phyloP scores from a whole-genome alignment of 2,329 filamentous ascomycete genomes.

The Colletotrichum siamense region DNA sequence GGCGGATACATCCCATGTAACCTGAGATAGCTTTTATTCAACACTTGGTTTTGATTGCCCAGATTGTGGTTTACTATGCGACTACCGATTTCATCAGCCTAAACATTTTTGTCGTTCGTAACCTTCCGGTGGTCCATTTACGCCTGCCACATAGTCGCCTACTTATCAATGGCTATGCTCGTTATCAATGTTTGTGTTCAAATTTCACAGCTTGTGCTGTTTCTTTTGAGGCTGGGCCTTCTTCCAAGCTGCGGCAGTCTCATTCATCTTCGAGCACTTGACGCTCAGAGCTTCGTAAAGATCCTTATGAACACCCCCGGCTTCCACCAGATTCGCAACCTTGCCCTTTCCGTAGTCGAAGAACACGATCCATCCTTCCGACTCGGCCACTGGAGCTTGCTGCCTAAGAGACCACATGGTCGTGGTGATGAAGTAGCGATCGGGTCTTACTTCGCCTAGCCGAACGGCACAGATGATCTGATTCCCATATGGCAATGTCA shows the following conservation, averaged over 20 bases:
- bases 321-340: not conserved
- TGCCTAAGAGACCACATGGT: not conserved
- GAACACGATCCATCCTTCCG: not conserved
- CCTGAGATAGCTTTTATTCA: not conserved
- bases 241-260: not conserved
- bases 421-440: not conserved
- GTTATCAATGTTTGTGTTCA: not conserved
- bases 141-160: no score
- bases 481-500: not conserved
- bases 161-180: not conserved
- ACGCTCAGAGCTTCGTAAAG: not conserved
- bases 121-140: no score
- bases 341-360: not conserved
- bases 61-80: not conserved
- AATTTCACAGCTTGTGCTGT: not conserved
- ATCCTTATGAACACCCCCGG: not conserved
- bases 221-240: not conserved
- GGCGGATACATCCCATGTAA: not conserved
- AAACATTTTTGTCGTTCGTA: no score
- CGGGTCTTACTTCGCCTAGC: not conserved
- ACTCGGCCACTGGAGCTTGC: not conserved
- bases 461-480: not conserved
- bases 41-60: not conserved
- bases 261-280: not conserved
- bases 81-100: no score